Evolutionary conservation across 192 early-diverging fungal species (phyloP).

Genomic region (Mortierella claussenii): DNA sequence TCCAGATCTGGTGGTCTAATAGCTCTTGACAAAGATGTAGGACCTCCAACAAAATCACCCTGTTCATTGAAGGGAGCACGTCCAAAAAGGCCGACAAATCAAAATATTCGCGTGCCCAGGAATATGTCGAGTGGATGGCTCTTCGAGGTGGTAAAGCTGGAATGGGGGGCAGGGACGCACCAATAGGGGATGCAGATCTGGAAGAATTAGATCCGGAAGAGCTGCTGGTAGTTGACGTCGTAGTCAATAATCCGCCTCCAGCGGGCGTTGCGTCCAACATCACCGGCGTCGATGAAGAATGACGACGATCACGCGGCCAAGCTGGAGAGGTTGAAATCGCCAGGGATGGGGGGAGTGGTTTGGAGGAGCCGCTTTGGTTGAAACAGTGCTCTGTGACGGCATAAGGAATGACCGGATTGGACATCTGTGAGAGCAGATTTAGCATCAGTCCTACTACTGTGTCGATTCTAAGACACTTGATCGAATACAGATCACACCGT

Average conservation of each 20-base stretch:
- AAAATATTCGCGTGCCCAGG: constrained; percentile 41
- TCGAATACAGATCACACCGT: constrained; percentile 29
- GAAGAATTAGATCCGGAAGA: background rate
- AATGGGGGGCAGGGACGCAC: constrained; percentile 8
- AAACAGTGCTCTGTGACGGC: constrained; percentile 41
- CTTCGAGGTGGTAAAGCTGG: constrained; percentile 9
- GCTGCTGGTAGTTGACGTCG: background rate
- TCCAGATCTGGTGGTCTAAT: constrained; percentile 22
- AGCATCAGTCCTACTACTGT: constrained; percentile 38
- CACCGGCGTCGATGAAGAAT: background rate
- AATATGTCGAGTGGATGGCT: background rate
- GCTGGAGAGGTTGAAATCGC: background rate
- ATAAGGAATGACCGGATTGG: constrained; percentile 49
- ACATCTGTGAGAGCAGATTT: constrained; percentile 50
- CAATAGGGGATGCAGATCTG: background rate
- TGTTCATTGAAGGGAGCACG: constrained; percentile 25
- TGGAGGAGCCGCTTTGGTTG: constrained; percentile 2
- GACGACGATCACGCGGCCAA: background rate
- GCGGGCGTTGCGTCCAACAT: background rate
- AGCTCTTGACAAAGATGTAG: constrained; percentile 42
- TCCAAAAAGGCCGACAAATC: constrained; percentile 30
- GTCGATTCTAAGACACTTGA: constrained; percentile 41
- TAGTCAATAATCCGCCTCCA: background rate
- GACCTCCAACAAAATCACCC: constrained; percentile 40
- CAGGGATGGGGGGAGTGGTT: background rate